Evolutionary conservation across 2,329 filamentous ascomycete species (phyloP), one percentile per base, ranked within the genome.

Genomic region (Moelleriella libera): DNA sequence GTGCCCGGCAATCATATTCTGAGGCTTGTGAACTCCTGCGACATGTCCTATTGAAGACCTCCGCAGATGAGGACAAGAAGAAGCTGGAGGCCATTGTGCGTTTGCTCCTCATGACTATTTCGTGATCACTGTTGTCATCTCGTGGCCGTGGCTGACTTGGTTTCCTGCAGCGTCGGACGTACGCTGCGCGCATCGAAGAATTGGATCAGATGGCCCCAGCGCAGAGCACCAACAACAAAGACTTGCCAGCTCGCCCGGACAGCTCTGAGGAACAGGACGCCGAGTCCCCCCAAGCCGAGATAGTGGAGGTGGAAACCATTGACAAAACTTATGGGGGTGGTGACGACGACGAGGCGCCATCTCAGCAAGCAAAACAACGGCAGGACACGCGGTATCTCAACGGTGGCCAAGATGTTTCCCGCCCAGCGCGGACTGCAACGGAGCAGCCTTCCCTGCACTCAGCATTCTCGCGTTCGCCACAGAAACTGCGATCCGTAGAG

Each of bases 81-180:
- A 97, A 97, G 64, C 72, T 98, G 29, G 88, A 96, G 59, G 85
- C 88, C 45, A 97, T 98, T 69, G 87, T 94, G 72, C 76, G 85
- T 77, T 42, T 6, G 6, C 14, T 32, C n/a, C 30, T 21, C 21
- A 21, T 21, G 3, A 21, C 2, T 21, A 21, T 21, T 21, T 21
- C 21, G 21, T 21, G 21, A 21, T 3, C 21, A 21, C 21, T 21
- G 21, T 21, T 21, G 21, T 21, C 21, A 21, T 44, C 9, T 48
- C 46, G 44, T 40, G 34, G 28, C 21, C 21, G 11, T 9, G 2
- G 7, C 37, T 34, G 9, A 47, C 49, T 11, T 42, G 45, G 5
- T 34, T 28, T 12, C 12, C 12, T 3, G 11, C 39, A 94, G 87
- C 82, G 87, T 58, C 80, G 83, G 53, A 96, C 90, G 2, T 98